Conservation (phyloP, 192 early-diverging fungal species). For the Kickxella alabastrina region DNA sequence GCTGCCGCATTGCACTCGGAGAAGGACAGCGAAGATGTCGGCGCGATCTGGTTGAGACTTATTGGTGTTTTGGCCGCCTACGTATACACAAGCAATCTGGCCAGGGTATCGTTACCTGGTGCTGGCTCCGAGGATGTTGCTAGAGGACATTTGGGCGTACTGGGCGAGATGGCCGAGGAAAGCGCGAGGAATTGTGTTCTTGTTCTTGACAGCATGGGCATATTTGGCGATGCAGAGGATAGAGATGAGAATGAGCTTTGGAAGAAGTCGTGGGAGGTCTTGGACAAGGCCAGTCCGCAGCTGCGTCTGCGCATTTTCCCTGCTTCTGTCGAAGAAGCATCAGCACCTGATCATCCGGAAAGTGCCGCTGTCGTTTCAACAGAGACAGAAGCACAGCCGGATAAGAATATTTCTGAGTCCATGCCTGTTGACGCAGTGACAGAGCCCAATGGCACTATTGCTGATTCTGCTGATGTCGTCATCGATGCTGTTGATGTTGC, state of each 20-base stretch:
- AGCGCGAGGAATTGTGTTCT: conserved; percentile 46
- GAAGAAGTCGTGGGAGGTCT: conserved; percentile 27
- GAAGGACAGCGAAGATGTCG: conserved; percentile 5
- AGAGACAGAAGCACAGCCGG: too few relatives aligned
- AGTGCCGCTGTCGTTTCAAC: neutral
- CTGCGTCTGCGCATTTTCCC: conserved; percentile 35
- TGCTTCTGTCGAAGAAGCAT: neutral
- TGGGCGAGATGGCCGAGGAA: conserved; percentile 51
- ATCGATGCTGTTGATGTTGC: neutral
- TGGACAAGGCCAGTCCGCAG: conserved; percentile 39
- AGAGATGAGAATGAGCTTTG: conserved; percentile 16
- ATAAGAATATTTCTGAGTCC: too few relatives aligned
- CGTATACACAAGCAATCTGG: conserved; percentile 33
- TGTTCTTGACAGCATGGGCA: conserved; percentile 36
- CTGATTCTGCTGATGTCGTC: neutral
- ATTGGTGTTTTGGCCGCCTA: conserved; percentile 30
- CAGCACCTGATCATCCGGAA: neutral
- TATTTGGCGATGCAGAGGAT: conserved; percentile 20
- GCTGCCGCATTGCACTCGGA: neutral
- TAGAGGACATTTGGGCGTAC: conserved; percentile 25
- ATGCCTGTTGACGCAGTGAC: neutral
- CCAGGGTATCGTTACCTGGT: neutral
- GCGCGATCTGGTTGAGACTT: conserved; percentile 39
- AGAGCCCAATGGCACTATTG: neutral
- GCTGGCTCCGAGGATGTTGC: neutral